Conservation (phyloP, 73 alveolate genomes). For the Paramecium caudatum region DNA sequence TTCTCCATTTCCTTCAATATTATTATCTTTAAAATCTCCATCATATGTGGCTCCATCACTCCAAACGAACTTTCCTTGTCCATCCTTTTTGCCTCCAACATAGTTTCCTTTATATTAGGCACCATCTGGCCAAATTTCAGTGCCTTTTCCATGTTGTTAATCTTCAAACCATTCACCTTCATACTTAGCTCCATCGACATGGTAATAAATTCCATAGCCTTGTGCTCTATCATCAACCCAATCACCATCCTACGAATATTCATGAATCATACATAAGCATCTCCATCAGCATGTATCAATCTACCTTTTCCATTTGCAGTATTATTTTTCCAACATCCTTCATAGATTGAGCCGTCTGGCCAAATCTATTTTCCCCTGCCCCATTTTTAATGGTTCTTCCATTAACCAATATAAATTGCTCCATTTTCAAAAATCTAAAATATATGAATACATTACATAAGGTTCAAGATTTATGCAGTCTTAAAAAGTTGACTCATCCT, state of each 20-base stretch:
- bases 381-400: constrained; percentile 82
- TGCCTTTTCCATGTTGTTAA: constrained; percentile 73
- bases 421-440: constrained; percentile 75
- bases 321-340: constrained; percentile 86
- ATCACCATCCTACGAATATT: constrained; percentile 74
- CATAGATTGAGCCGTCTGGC: constrained; percentile 88
- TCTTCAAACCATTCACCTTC: constrained; percentile 79
- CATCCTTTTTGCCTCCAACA: constrained; percentile 71
- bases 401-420: constrained; percentile 83
- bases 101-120: constrained; percentile 70
- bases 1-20: constrained; percentile 78
- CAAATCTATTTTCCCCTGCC: constrained; percentile 85
- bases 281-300: constrained; percentile 85
- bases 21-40: constrained; percentile 85
- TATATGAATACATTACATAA: not conserved
- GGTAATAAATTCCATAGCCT: constrained; percentile 77
- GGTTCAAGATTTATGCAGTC: constrained; percentile 67
- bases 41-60: constrained; percentile 87
- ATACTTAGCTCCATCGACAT: constrained; percentile 75
- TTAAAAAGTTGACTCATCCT: not conserved
- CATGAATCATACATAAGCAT: constrained; percentile 64
- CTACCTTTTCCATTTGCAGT: constrained; percentile 88
- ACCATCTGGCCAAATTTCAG: constrained; percentile 79
- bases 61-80: constrained; percentile 75
- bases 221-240: constrained; percentile 84